Evolutionary conservation across 768 basidiomycete species (phyloP).

Genomic region (Tulasnella calospora): DNA sequence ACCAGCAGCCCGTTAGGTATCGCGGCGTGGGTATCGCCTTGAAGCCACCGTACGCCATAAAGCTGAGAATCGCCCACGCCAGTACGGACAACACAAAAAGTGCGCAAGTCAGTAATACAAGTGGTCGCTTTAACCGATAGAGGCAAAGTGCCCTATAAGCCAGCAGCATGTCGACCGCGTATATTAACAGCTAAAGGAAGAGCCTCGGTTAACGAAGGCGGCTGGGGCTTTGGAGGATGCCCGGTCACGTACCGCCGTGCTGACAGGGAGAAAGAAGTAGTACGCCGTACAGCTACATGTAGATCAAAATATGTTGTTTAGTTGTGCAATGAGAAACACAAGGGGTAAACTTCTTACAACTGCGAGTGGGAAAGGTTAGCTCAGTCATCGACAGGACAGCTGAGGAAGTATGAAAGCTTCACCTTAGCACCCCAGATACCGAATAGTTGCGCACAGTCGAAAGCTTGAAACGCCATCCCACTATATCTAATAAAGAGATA

Average conservation of each 20-base stretch:
- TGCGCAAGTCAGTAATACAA: not conserved
- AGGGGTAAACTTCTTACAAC: conserved; percentile 4
- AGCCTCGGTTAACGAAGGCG: not conserved
- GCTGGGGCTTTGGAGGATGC: not conserved
- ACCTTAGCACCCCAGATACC: conserved; percentile 21
- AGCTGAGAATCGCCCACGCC: not conserved
- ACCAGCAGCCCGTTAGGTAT: conserved; percentile 23
- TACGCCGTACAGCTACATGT: conserved; percentile 8
- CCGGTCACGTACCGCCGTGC: conserved; percentile 18
- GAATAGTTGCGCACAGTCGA: conserved; percentile 2
- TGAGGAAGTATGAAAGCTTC: not conserved
- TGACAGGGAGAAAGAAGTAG: conserved; percentile 15
- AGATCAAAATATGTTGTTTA: not conserved
- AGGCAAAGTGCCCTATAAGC: conserved; percentile 23
- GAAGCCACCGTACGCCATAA: conserved; percentile 3
- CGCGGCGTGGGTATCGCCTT: conserved; percentile 11
- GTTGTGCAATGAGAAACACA: not conserved
- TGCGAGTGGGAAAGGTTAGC: not conserved
- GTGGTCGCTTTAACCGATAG: conserved; percentile 7
- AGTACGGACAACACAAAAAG: not conserved
- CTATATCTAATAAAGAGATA: conserved; percentile 23
- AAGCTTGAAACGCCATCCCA: conserved; percentile 15
- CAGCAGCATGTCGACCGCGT: conserved; percentile 18
- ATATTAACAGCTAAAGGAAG: conserved; percentile 7
- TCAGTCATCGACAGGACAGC: not conserved